phyloP scores from a whole-genome alignment of 495 filamentous ascomycete genomes.

The Annulohypoxylon nitens region DNA sequence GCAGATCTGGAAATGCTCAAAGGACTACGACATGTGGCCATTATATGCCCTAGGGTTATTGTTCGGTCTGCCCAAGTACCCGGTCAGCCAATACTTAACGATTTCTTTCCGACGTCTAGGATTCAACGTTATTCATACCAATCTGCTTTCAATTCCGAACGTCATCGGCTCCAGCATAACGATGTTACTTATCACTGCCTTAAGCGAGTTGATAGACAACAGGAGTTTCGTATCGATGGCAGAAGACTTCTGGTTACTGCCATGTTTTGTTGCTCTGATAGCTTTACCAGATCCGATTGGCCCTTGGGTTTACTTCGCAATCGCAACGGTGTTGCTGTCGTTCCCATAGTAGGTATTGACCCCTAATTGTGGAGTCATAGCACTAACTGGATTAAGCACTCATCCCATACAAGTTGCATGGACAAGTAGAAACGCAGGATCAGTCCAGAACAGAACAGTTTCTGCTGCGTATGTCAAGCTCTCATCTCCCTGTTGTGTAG shows the following conservation, averaged over 20 bases:
- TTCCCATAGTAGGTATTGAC: constrained; percentile 46
- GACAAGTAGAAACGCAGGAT: constrained; percentile 49
- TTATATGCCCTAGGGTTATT: constrained; percentile 75
- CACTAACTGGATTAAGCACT: constrained; percentile 36
- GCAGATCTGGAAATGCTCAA: constrained; percentile 64
- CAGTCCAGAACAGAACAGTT: constrained; percentile 48
- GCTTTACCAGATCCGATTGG: constrained; percentile 38
- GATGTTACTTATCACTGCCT: constrained; percentile 45
- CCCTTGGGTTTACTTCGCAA: constrained; percentile 47
- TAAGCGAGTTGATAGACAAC: constrained; percentile 47
- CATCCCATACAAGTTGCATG: constrained; percentile 51
- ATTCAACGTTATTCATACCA: constrained; percentile 78
- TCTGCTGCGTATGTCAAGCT: constrained; percentile 42
- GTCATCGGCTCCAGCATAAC: constrained; percentile 38
- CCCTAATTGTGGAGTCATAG: neutral
- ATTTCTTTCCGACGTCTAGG: constrained; percentile 72
- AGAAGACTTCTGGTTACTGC: constrained; percentile 48
- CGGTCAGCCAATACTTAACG: constrained; percentile 72
- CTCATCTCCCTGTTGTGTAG: neutral
- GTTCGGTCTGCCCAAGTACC: constrained; percentile 70
- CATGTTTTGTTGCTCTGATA: constrained; percentile 47
- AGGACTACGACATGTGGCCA: constrained; percentile 58
- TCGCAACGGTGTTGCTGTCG: constrained; percentile 46
- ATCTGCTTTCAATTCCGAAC: constrained; percentile 52
- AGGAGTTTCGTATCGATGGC: constrained; percentile 51